Conservation (phyloP, 768 basidiomycete species). For the Filobasidium floriforme region DNA sequence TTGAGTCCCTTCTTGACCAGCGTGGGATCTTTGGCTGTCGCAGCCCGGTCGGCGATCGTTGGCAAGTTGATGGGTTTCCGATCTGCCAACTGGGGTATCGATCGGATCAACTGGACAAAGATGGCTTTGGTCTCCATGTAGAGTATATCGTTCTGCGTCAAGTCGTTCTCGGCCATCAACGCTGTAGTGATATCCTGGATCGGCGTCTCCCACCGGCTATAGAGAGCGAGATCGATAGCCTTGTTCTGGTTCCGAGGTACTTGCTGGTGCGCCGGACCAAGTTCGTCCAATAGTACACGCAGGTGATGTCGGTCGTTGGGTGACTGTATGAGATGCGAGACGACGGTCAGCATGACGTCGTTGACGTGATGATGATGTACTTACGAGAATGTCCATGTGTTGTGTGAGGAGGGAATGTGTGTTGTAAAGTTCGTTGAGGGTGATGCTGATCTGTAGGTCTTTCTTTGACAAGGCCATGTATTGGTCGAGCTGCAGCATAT, state of each 20-base stretch:
- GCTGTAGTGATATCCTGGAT: slow-evolving; percentile 96
- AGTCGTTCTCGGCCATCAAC: slow-evolving; percentile 77
- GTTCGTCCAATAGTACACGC: slow-evolving; percentile 90
- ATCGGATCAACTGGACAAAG: slow-evolving; percentile 93
- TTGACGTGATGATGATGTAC: slow-evolving; percentile 36
- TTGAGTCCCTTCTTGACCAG: slow-evolving; percentile 97
- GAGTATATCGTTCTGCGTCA: slow-evolving; percentile 95
- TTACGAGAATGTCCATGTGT: slow-evolving; percentile 85
- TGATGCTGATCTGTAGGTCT: slow-evolving; percentile 95
- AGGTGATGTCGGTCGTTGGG: slow-evolving; percentile 97
- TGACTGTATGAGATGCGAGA: slow-evolving; percentile 53
- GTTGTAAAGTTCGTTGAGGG: slow-evolving; percentile 97
- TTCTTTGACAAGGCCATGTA: slow-evolving; percentile 99
- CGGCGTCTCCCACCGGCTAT: slow-evolving; percentile 98
- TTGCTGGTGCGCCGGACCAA: slow-evolving; percentile 84
- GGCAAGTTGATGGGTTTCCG: slow-evolving; percentile 74
- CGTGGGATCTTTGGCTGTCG: slow-evolving; percentile 92
- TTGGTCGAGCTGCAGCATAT: slow-evolving; percentile 76
- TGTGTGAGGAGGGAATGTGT: slow-evolving; percentile 92
- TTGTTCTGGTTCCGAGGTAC: slow-evolving; percentile 98
- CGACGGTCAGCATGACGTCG: background rate
- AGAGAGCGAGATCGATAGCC: slow-evolving; percentile 80
- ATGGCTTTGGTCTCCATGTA: slow-evolving; percentile 99
- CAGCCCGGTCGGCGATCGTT: slow-evolving; percentile 84
- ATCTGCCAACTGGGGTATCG: slow-evolving; percentile 73